Evolutionary conservation across 208 protist genomes (phyloP).

Genomic region (Tritrichomonas musculus): DNA sequence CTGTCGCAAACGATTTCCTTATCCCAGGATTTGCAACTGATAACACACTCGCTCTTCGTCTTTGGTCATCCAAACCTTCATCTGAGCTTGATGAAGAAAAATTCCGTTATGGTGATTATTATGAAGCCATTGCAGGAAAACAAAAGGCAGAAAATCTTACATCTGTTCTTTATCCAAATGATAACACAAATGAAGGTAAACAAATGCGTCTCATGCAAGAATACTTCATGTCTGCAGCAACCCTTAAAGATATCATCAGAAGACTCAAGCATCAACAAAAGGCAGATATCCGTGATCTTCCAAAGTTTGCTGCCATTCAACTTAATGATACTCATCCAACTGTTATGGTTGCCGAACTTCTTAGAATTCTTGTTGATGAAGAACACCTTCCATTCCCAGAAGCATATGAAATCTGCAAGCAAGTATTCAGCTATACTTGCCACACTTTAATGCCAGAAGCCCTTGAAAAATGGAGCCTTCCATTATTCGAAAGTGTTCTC

Average conservation of each 20-base stretch:
- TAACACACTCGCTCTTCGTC: neutral
- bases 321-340: slow-evolving; percentile 77
- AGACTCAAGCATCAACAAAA: neutral
- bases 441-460: slow-evolving; percentile 75
- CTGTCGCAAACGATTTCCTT: slow-evolving; percentile 13
- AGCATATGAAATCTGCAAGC: neutral
- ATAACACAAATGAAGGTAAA: slow-evolving; percentile 55
- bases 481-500: slow-evolving; percentile 58
- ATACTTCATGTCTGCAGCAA: neutral
- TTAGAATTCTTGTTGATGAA: slow-evolving; percentile 63
- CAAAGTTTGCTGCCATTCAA: slow-evolving; percentile 58
- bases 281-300: neutral
- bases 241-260: neutral
- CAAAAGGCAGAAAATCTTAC: neutral
- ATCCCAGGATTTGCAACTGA: slow-evolving; percentile 21
- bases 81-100: slow-evolving; percentile 23
- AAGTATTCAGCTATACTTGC: slow-evolving; percentile 69
- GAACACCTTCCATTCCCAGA: slow-evolving; percentile 44
- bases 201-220: slow-evolving; percentile 49
- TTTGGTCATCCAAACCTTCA: slow-evolving; percentile 14
- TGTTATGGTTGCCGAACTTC: slow-evolving; percentile 67
- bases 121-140: neutral
- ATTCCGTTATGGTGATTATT: slow-evolving; percentile 30
- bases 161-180: slow-evolving; percentile 29
- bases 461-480: slow-evolving; percentile 68